Evolutionary conservation across 2,329 filamentous ascomycete species (phyloP).

Genomic region (Cryphonectria japonica): DNA sequence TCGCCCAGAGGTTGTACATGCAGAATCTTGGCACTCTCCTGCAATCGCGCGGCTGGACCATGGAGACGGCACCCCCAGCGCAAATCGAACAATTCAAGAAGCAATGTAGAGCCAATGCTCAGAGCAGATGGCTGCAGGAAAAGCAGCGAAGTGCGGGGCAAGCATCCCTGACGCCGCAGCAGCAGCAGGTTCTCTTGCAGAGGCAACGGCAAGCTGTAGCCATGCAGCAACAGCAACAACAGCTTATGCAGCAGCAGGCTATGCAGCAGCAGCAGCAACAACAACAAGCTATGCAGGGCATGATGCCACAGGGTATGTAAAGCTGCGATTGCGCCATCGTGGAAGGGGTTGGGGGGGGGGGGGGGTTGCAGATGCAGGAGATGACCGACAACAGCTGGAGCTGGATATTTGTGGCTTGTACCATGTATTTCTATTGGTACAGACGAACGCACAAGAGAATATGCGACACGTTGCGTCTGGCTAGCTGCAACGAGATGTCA

Average conservation of each 20-base stretch:
- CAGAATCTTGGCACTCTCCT: constrained; percentile 42
- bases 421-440: neutral
- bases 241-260: constrained; percentile 34
- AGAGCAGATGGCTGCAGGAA: constrained; percentile 35
- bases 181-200: constrained; percentile 31
- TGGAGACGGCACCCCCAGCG: constrained; percentile 52
- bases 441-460: neutral
- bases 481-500: neutral
- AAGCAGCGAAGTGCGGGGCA: constrained; percentile 22
- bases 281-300: constrained; percentile 53
- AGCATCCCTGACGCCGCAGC: neutral
- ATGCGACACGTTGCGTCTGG: neutral
- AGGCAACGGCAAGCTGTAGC: constrained; percentile 42
- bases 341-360: neutral
- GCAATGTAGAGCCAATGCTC: constrained; percentile 45
- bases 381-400: neutral
- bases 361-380: neutral
- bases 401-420: neutral
- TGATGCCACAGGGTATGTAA: constrained; percentile 59
- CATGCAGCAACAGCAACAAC: constrained; percentile 46
- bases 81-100: constrained; percentile 49
- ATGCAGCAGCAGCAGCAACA: constrained; percentile 44
- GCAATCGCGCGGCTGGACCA: constrained; percentile 44
- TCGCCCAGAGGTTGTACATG: constrained; percentile 41
- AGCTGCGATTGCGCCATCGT: neutral